Base-by-base conservation (phyloP, 2,329 filamentous ascomycete genomes). In the Cladosporium sp. region DNA sequence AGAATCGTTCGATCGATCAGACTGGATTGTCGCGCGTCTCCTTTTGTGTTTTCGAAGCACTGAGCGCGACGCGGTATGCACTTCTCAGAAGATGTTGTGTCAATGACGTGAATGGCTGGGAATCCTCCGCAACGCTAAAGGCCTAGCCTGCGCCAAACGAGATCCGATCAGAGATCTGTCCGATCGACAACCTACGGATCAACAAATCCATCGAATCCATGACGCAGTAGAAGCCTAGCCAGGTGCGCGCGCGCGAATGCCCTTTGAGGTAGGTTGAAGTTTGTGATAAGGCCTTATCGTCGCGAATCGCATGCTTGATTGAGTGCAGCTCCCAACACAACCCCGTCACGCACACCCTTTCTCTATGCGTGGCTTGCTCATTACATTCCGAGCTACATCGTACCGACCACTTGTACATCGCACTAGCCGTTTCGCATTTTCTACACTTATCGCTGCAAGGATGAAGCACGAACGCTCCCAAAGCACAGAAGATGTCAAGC, bases 401-500 rank as follows among this genome's bases (percentile, higher is more conserved):
- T 30, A 57, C 10, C 36, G 51, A 57, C 14, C 36, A 24, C 11
- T 41, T 36, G n/a, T 36, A 24, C 15, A 47, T 4, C 34, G 8
- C 3, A 21, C 28, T 10, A 15, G 28, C 5, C 24, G 11, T 21
- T 32, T 14, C 28, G 18, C 15, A 1, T 51, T 51, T 15, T 54
- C 49, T 41, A 28, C 10, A 54, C n/a, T n/a, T n/a, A n/a, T n/a
- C n/a, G 18, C 55, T 7, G 64, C 57, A 24, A 41, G 2, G 2
- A 65, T 65, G 64, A 65, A 65, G 49, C 64, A 65, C 55, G 47
- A 59, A n/a, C 64, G 64, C 64, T 65, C 64, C 8, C 47, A 59
- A 49, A 65, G 64, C 57, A 30, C 64, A 14, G 69, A 73, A 44
- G 65, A 69, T 38, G 71, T 65, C 21, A 82, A 82, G 68, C 81